Base-by-base conservation (phyloP, 352 stramenopile species). In the Phytophthora podocarpi region DNA sequence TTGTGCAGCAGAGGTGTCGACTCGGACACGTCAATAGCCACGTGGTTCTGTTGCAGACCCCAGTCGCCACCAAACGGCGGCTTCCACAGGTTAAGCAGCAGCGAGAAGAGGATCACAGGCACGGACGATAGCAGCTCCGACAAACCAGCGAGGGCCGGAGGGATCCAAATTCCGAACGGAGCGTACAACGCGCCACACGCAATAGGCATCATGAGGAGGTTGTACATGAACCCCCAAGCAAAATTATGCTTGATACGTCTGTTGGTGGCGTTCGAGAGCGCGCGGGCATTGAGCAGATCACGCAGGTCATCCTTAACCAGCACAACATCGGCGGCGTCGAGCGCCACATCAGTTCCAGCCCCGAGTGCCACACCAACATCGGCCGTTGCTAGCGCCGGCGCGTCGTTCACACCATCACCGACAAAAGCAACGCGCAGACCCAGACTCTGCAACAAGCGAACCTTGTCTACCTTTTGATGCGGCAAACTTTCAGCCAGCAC, bases 381-480 rank as follows among this genome's bases (percentile, higher is more conserved):
- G 18, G 84, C 76, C 40, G 86, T 82, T 3, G 83, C 82, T n/a
- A 93, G 64, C 12, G 82, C 80, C 7, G 82, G 82, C 0, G 64
- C 82, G 28, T 93, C 84, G 26, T 93, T 91, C 34, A 93, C 71
- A 24, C 84, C 84, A 36, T 93, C 82, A 13, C 82, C 82, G 5
- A 93, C 64, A 55, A 93, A 91, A 26, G 82, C 84, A 11, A 93
- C 84, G 13, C 76, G 81, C 55, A 90, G 80, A 18, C 84, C 84
- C 26, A 89, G 69, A 39, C 76, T 79, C 51, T 93, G 80, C 1
- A 93, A 64, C 32, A 90, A 41, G 1, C 76, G 74, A 9, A 93
- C 82, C 34, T 87, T 89, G 40, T 93, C 79, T 1, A 89, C 80
- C 63, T 93, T 93, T 48, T 93, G 70, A 69, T 90, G 78, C 23